Evolutionary conservation across 2,329 filamentous ascomycete genomes (phyloP), one percentile per base, ranked within the genome.

Genomic region (Sodiomyces alkalinus): DNA sequence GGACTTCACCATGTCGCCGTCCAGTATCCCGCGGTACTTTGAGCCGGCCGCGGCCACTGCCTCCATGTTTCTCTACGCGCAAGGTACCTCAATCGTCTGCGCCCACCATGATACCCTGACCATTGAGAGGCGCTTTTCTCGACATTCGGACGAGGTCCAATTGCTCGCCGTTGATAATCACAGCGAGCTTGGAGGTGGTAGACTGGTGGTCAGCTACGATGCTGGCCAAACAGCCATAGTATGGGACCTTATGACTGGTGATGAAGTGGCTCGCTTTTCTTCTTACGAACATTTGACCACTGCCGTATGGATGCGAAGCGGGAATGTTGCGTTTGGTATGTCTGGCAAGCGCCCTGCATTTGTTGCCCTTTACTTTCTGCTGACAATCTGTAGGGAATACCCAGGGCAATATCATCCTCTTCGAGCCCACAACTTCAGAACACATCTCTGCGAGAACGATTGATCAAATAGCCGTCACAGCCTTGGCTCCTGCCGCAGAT

Each of bases 301-400:
- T 17, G 87, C 86, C 20, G 67, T 80, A 9, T 98, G 90, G 83
- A 94, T 98, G 86, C 71, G 78, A 24, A 94, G 94, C 55, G 90
- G 90, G 30, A 92, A 93, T 55, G 77, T 98, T 40, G 87, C 83
- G 20, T 96, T 96, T 61, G 90, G 87, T 94, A 64, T 52, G 74
- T 45, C 30, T n/a, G n/a, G n/a, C n/a, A n/a, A n/a, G 26, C 17
- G 12, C 7, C 32, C 39, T 31, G 19, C 16, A 12, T 21, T 10
- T 8, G 14, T 14, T 14, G 7, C 3, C 6, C 4, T 9, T 32
- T 15, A 26, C n/a, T n/a, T n/a, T n/a, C 35, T 42, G 28, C 39
- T 43, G 40, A 41, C 42, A 43, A 5, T 32, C 5, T 22, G 9
- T 33, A 96, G 87, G 90, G 32, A 94, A 94, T 48, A 68, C 75